Base-by-base conservation (phyloP, 495 filamentous ascomycete genomes). In the Xylaria cubensis region DNA sequence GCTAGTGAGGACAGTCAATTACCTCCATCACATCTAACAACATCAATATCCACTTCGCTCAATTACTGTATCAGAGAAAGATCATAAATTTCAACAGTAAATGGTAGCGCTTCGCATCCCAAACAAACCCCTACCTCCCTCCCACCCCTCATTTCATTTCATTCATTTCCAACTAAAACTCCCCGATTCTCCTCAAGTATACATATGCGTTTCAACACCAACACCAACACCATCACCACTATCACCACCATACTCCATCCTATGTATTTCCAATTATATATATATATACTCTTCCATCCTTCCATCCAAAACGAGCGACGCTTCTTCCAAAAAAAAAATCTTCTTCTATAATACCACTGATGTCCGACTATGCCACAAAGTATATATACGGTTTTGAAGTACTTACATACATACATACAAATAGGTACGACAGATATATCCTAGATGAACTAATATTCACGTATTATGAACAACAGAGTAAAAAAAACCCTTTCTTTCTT, bases 401-500 rank as follows among this genome's bases (percentile, higher is more conserved):
- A 56, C 53, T 56, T 56, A 56, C 46, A 46, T 46, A 46, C 13
- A 44, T 44, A 44, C 42, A 50, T 50, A 50, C 46, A 50, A 17
- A 46, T 24, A 56, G 26, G 53, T 29, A 29, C 12, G 51, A 56
- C 21, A 2, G 51, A 55, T 9, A 55, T 56, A 56, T 56, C 13
- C 53, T 56, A 13, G 13, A 4, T 32, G 53, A n/a, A 32, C 13
- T 56, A 39, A 39, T 39, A 56, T 29, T 56, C 29, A 10, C 26
- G 53, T 56, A 32, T 17, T 56, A 56, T 56, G 5, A 29, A 32
- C 26, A 32, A 55, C 9, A 26, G 21, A 24, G 21, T 13, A 24
- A 10, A 15, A n/a, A n/a, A n/a, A n/a, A n/a, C n/a, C n/a, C n/a
- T n/a, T n/a, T n/a, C n/a, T n/a, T n/a, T 1, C 13, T 26, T 56